Base-by-base conservation (phyloP, 208 protist genomes). In the Wallacemonas sp. region DNA sequence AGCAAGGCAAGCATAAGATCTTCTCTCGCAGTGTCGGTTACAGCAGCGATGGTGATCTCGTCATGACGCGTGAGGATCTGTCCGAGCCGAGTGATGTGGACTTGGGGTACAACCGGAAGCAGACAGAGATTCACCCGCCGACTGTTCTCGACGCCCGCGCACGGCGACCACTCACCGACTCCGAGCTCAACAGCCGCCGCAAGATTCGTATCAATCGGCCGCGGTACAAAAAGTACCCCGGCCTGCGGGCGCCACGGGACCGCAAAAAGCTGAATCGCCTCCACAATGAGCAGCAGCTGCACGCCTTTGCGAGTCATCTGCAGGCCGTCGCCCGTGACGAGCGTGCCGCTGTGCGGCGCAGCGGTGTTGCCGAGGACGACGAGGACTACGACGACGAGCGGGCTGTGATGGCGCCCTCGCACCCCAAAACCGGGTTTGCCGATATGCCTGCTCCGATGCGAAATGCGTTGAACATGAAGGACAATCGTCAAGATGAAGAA, bases 211-310 rank as follows among this genome's bases (percentile, higher is more conserved):
- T 90, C 26, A 78, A 80, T 55, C 71, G 68, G 2, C 71, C 72
- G 12, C 67, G 74, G 11, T 91, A 82, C 72, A 90, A 90, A 46
- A 96, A 96, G 72, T 96, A 96, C 74, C 90, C 90, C 0, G 90
- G 90, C 64, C 82, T 96, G 41, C 79, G 76, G 62, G 78, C 73
- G 3, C 90, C 90, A 28, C 75, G 77, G 21, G 91, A 93, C 59
- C 75, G 77, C 15, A 93, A 93, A 51, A 70, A 79, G 53, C 79
- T 83, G 11, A 96, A 96, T 60, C 84, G 86, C 3, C 76, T 96
- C 14, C 53, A 88, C 31, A 96, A 96, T 51, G 84, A 93, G 62
- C 84, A 89, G 54, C 28, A 58, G 30, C 1, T 58, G 51, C 51
- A 58, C 31, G 51, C 28, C 63, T 88, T 96, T 51, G 82, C 78